Percentiles rank a stretch among this genome's conserved stretches.
Evolutionary conservation across 805 yeast species (phyloP).

Genomic region (Diddensiella santjacobensis): DNA sequence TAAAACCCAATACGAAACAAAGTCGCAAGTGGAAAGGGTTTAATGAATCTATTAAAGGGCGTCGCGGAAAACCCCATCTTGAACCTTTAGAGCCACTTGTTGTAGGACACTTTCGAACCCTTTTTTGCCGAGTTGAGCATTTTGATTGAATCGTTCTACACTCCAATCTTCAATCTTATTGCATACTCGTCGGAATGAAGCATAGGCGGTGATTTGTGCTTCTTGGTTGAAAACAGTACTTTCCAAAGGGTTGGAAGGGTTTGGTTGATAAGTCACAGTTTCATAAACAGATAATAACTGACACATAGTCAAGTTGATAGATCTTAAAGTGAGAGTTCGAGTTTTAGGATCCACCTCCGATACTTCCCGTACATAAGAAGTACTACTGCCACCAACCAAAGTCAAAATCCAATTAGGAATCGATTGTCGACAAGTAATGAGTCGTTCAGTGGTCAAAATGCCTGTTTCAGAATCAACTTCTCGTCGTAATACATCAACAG

Average conservation of each 20-base stretch:
- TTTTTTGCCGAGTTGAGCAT: conserved; percentile 72
- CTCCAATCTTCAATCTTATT: conserved; percentile 90
- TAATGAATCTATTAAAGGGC: no score
- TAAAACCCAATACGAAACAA: no score
- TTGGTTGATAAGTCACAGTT: conserved; percentile 78
- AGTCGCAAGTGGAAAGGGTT: no score
- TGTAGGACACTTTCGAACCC: conserved; percentile 83
- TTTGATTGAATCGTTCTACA: conserved; percentile 80
- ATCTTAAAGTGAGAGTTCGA: conserved; percentile 68
- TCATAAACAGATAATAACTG: conserved; percentile 76
- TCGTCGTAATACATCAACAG: conserved; percentile 82
- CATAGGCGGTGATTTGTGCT: conserved; percentile 87
- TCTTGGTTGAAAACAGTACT: conserved; percentile 70
- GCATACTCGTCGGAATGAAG: conserved; percentile 63
- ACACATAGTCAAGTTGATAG: conserved; percentile 81
- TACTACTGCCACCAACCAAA: conserved; percentile 63
- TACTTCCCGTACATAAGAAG: conserved; percentile 82
- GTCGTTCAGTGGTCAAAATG: conserved; percentile 71
- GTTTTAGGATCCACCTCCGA: conserved; percentile 71
- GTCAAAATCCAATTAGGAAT: conserved; percentile 78
- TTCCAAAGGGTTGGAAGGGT: conserved; percentile 44
- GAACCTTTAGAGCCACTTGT: conserved; percentile 26
- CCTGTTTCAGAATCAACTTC: conserved; percentile 54
- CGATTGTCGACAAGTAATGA: conserved; percentile 82
- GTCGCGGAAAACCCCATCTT: conserved; percentile 25